Evolutionary conservation across 306 rosid genomes (phyloP), one percentile per base, ranked within the genome.

Genomic region (Abrus precatorius): DNA sequence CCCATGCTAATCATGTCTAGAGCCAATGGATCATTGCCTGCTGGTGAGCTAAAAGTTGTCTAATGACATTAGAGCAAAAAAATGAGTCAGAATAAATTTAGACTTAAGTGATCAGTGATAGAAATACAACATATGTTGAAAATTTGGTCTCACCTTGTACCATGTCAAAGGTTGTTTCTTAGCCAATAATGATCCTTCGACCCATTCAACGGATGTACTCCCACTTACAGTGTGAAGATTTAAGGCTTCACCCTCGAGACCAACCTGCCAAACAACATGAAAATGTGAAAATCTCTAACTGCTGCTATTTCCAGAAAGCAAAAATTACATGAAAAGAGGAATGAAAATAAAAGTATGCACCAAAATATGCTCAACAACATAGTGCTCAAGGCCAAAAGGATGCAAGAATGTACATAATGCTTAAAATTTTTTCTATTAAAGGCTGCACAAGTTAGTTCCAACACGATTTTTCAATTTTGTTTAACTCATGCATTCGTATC

Each of bases 1-100:
- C 97, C 99, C 99, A 95, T 95, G 91, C 88, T 86, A 62, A 86
- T 88, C 99, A 93, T 91, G 72, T 95, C 99, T 65, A 95, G 89
- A 79, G 99, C 98, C 62, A 93, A 71, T 49, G 98, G 98, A 62
- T 84, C 94, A 69, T 88, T 79, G 62, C 96, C 97, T 61, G 69
- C 81, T 33, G 98, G 99, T 32, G 97, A 86, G 52, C 76, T 85
- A 28, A 95, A 93, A 69, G 82, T 88, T 14, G 96, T 81, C 98
- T 94, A 88, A 53, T 82, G 40, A 86, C 75, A 77, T 34, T 53
- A 49, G 52, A 81, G 36, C 43, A 50, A 33, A 36, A 82, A 20
- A 76, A 41, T 41, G 41, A 76, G 10, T 74, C 40, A 74, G 71
- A 64, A 45, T 48, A 5, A 7, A 68, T 47, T 40, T 28, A 55